Conservation (phyloP, 305 asterid genomes). For the Fraxinus velutina region DNA sequence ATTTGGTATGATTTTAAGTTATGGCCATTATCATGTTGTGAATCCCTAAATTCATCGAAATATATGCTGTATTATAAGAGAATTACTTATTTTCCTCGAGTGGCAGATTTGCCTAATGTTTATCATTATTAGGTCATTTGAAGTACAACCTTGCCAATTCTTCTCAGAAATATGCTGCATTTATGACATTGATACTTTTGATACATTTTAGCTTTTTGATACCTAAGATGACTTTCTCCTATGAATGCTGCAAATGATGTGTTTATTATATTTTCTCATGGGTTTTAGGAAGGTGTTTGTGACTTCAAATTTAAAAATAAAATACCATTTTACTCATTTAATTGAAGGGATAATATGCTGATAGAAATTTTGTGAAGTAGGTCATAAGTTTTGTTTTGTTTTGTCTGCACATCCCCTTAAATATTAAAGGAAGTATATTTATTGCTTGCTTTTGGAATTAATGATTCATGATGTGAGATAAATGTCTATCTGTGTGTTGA, state of each 20-base stretch:
- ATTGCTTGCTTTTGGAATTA: neutral
- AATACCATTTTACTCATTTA: neutral
- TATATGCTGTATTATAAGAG: neutral
- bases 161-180: slow-evolving; percentile 5
- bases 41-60: neutral
- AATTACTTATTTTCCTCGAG: slow-evolving; percentile 19
- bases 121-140: neutral
- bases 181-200: neutral
- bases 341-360: neutral
- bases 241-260: neutral
- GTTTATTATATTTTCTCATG: neutral
- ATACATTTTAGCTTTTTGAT: neutral
- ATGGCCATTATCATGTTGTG: neutral
- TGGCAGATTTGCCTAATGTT: neutral
- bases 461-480: neutral
- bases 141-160: neutral
- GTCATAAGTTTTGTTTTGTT: neutral
- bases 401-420: neutral
- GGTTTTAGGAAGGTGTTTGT: neutral
- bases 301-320: neutral
- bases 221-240: slow-evolving; percentile 7
- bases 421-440: neutral
- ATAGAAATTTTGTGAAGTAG: neutral
- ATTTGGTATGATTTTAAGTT: slow-evolving; percentile 9
- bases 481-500: neutral